Percentiles rank a stretch among this genome's conserved stretches.
These are phyloP conservation scores for Hymenoscyphus fructigenus DNA, from an alignment of 2,329 filamentous ascomycete species.

Conservation along the genomic window DNA sequence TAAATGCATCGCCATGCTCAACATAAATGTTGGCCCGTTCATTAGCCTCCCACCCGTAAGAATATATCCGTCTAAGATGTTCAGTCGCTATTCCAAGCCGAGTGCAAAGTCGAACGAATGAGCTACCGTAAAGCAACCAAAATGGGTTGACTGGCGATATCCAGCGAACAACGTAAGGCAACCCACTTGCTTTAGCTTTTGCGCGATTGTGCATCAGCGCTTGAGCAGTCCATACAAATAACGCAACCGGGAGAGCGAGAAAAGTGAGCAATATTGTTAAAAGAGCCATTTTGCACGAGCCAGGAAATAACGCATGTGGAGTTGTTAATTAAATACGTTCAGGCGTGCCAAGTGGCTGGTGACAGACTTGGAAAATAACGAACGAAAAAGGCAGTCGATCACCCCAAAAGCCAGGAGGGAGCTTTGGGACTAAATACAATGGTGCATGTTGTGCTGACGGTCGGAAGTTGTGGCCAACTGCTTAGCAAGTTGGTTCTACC, in stretches of 20 bases:
- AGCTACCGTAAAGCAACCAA: background rate
- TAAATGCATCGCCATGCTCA: slow-evolving; percentile 2
- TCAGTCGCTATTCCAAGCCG: background rate
- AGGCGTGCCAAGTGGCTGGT: too few species aligned
- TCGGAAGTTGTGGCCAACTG: too few species aligned
- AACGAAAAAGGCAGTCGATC: too few species aligned
- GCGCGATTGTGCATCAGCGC: background rate
- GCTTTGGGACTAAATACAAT: too few species aligned
- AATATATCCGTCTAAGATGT: background rate
- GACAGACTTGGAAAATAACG: too few species aligned
- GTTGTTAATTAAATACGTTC: too few species aligned
- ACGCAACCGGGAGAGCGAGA: background rate
- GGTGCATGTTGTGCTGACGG: too few species aligned
- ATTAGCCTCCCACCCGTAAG: slow-evolving; percentile 5
- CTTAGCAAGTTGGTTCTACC: too few species aligned
- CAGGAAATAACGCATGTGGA: too few species aligned
- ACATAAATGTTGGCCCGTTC: background rate
- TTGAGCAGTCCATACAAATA: background rate
- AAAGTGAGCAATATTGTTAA: background rate
- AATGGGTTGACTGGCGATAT: slow-evolving; percentile 2
- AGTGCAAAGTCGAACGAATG: background rate
- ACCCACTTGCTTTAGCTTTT: background rate
- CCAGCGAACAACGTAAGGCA: background rate
- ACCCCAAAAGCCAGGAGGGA: too few species aligned
- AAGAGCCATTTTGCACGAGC: background rate